Evolutionary conservation across 495 filamentous ascomycete genomes (phyloP).

Genomic region (Penicillium soppii): DNA sequence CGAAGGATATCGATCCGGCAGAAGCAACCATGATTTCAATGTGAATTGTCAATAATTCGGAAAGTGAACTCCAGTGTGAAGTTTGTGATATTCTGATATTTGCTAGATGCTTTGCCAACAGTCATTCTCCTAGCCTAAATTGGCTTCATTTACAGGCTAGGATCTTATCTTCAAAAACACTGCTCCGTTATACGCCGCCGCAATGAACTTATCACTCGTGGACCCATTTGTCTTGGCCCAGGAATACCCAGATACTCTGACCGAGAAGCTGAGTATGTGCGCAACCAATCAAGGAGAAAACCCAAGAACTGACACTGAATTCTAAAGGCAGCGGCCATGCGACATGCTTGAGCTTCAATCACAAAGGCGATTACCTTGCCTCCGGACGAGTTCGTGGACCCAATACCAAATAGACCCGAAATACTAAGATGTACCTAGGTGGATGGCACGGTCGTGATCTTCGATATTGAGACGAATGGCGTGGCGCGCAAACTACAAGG

Average conservation of each 20-base stretch:
- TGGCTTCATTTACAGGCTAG: conserved; percentile 34
- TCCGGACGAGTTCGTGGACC: conserved; percentile 69
- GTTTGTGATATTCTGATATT: not conserved
- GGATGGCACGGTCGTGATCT: conserved; percentile 92
- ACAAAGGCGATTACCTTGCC: conserved; percentile 88
- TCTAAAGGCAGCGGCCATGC: conserved; percentile 60
- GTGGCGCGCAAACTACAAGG: conserved; percentile 90
- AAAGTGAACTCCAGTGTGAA: not conserved
- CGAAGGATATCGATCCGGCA: conserved; percentile 13
- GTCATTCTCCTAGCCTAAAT: conserved; percentile 27
- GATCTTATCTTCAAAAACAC: conserved; percentile 7
- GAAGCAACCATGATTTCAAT: conserved; percentile 1
- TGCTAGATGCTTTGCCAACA: conserved; percentile 32
- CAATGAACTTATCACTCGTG: conserved; percentile 76
- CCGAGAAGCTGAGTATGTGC: conserved; percentile 72
- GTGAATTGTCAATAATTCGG: not conserved
- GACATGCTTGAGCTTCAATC: conserved; percentile 81
- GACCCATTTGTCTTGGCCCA: conserved; percentile 86
- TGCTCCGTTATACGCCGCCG: conserved; percentile 8
- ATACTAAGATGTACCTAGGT: conserved; percentile 42
- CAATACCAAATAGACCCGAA: not conserved
- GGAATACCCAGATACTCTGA: conserved; percentile 89
- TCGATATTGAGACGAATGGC: conserved; percentile 95
- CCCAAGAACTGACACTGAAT: not conserved
- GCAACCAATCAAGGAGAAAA: not conserved